These are phyloP conservation scores for Lipomyces anomalus DNA, from an alignment of 805 yeast species.

Conservation along the genomic window DNA sequence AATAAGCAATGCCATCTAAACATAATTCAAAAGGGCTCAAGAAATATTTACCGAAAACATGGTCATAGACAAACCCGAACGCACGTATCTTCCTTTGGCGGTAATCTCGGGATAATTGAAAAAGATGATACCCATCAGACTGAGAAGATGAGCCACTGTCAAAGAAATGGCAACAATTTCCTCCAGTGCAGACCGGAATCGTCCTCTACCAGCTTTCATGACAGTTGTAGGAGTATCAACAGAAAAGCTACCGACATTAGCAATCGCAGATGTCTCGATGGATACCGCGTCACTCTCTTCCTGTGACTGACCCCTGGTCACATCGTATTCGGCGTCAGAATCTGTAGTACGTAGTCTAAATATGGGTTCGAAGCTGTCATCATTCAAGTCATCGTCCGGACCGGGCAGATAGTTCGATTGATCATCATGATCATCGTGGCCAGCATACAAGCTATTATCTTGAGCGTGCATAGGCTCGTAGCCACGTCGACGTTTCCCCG, in stretches of 20 bases:
- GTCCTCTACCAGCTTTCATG: too few species aligned
- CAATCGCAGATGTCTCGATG: too few species aligned
- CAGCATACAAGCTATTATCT: too few species aligned
- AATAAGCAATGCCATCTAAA: background rate
- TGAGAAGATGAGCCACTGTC: conserved; percentile 10
- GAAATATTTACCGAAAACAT: conserved; percentile 9
- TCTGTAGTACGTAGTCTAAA: conserved; percentile 19
- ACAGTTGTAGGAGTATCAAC: too few species aligned
- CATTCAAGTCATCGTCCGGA: conserved; percentile 8
- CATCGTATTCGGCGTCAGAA: conserved; percentile 19
- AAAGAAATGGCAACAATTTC: conserved; percentile 5
- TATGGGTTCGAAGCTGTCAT: conserved; percentile 12
- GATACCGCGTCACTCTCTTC: too few species aligned
- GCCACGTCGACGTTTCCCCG: too few species aligned
- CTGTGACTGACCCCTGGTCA: background rate
- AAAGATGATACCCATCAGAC: conserved; percentile 8
- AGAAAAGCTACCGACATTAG: too few species aligned
- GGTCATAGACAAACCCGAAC: background rate
- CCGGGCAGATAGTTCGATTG: too few species aligned
- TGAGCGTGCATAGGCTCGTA: too few species aligned
- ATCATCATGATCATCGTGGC: too few species aligned
- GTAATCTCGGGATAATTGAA: conserved; percentile 15
- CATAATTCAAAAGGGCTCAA: background rate
- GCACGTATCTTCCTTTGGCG: too few species aligned
- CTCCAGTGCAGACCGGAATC: conserved; percentile 13